These are phyloP conservation scores for Sporothrix inflata DNA, from an alignment of 2,329 filamentous ascomycete genomes.

Conservation along the genomic window DNA sequence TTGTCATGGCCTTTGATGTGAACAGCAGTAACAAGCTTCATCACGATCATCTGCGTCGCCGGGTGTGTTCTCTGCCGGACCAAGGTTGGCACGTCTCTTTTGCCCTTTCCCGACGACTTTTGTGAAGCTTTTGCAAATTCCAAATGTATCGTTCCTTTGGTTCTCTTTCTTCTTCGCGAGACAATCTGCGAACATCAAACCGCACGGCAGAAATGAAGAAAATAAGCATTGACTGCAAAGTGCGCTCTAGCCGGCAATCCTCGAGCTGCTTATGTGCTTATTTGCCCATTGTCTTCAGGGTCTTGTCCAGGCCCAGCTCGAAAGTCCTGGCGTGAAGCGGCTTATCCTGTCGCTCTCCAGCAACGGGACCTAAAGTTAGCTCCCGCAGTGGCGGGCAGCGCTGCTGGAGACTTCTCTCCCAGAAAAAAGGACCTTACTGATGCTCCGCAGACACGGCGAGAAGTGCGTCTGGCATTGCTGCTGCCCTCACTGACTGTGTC, in stretches of 20 bases:
- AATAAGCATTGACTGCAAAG: background rate
- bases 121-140: no score
- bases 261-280: background rate
- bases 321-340: background rate
- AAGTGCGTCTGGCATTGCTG: background rate
- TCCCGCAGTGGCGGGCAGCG: slow-evolving; percentile 1
- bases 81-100: background rate
- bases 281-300: background rate
- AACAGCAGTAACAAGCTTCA: background rate
- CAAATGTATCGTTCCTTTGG: background rate
- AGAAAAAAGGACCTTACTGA: background rate
- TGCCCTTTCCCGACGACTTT: background rate
- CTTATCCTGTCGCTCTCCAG: background rate
- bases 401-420: background rate
- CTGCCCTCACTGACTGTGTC: background rate
- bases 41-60: background rate
- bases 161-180: background rate
- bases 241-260: background rate
- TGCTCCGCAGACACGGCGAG: background rate
- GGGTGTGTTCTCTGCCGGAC: background rate
- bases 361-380: slow-evolving; percentile 18
- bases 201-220: background rate
- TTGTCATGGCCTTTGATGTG: background rate
- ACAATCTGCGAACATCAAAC: slow-evolving; percentile 16
- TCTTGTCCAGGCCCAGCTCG: background rate